Conservation (phyloP, 169 alveolate species). For the Amoebophrya sp. region DNA sequence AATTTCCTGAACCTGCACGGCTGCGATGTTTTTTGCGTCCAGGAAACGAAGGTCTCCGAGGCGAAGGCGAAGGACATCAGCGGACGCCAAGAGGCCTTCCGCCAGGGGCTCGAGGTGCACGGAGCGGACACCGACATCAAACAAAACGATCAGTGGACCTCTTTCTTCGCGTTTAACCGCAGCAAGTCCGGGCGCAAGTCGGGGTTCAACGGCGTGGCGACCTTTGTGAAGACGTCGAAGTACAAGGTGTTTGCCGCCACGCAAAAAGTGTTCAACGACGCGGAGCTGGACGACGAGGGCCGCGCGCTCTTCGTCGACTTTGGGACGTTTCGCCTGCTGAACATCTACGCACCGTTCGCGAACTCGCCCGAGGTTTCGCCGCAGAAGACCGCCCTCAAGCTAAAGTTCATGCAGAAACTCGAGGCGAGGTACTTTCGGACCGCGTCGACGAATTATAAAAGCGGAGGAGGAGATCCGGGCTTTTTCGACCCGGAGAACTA, state of each 20-base stretch:
- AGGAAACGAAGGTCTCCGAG: not conserved
- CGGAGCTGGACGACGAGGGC: not conserved
- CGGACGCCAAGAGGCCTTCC: not conserved
- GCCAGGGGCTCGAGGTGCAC: not conserved
- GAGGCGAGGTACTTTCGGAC: too few species aligned
- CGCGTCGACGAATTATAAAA: too few species aligned
- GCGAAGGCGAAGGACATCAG: not conserved
- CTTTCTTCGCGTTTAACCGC: not conserved
- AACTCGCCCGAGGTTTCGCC: not conserved
- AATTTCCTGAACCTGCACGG: not conserved
- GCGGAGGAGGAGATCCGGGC: too few species aligned
- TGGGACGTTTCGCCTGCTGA: not conserved
- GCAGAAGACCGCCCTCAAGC: too few species aligned
- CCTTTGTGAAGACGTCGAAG: not conserved
- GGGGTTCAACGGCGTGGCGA: not conserved
- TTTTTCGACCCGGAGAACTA: not conserved
- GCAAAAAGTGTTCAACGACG: not conserved
- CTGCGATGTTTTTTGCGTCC: not conserved
- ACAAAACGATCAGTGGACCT: not conserved
- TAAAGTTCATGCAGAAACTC: too few species aligned
- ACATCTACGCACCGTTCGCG: not conserved
- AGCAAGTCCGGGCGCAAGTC: not conserved
- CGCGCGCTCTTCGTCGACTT: not conserved
- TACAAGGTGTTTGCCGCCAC: not conserved
- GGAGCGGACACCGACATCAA: too few species aligned